These are phyloP conservation scores for Tremella mesenterica DNA, from an alignment of 768 basidiomycete genomes.

Conservation along the genomic window DNA sequence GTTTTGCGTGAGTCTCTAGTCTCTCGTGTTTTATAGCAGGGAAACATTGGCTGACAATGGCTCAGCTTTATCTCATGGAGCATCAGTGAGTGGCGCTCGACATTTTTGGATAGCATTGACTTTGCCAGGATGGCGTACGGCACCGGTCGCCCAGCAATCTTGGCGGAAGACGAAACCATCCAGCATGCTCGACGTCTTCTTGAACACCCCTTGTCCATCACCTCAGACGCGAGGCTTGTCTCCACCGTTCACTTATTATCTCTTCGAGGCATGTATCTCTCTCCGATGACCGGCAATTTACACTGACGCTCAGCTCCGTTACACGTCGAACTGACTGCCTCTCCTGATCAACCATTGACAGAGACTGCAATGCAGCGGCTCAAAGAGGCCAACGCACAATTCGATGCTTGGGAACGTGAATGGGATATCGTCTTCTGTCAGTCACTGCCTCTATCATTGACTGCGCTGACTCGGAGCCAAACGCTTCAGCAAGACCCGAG, in stretches of 20 bases:
- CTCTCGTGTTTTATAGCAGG: too few relatives aligned
- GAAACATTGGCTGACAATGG: constrained; percentile 6
- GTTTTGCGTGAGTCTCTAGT: constrained; percentile 55
- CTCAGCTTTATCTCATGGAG: constrained; percentile 70
- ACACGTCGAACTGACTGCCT: constrained; percentile 68
- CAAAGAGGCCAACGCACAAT: constrained; percentile 65
- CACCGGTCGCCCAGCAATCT: constrained; percentile 81
- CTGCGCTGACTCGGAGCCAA: constrained; percentile 55
- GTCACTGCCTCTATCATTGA: constrained; percentile 29
- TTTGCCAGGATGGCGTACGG: constrained; percentile 74
- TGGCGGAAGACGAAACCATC: constrained; percentile 88
- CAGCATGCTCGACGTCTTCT: constrained; percentile 67
- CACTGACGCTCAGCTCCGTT: constrained; percentile 54
- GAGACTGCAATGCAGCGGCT: constrained; percentile 66
- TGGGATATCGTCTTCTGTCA: constrained; percentile 42
- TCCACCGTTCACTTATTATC: constrained; percentile 90
- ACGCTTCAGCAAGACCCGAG: constrained; percentile 44
- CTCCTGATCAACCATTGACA: constrained; percentile 61
- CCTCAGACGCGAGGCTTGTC: constrained; percentile 89
- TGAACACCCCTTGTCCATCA: constrained; percentile 77
- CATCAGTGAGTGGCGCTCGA: constrained; percentile 61
- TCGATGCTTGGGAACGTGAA: constrained; percentile 61
- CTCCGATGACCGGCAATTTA: neutral
- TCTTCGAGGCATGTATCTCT: constrained; percentile 52
- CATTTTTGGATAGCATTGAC: constrained; percentile 11